Conservation (phyloP, 108 stramenopile species). For the Skeletonema marinoi region DNA sequence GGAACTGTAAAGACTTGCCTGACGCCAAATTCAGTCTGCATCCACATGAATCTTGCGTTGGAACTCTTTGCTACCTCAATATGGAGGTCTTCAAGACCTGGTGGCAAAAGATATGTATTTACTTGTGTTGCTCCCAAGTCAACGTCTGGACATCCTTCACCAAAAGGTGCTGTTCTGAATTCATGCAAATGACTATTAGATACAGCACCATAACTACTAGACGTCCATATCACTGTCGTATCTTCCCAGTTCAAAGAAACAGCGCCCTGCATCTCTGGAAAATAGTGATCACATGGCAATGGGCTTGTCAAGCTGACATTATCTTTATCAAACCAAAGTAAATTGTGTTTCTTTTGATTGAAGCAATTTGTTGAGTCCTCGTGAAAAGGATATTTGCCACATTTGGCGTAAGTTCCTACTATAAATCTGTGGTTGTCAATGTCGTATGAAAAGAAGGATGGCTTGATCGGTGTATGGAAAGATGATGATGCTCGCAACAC, state of each 20-base stretch:
- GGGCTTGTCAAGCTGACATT: not conserved
- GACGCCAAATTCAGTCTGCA: conserved; percentile 26
- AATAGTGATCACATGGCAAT: conserved; percentile 16
- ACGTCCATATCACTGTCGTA: conserved; percentile 2
- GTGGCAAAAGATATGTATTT: conserved; percentile 17
- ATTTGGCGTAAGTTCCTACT: conserved; percentile 25
- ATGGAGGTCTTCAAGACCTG: conserved; percentile 37
- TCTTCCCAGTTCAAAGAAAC: conserved; percentile 4
- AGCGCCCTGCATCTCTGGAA: conserved; percentile 40
- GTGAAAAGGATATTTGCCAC: conserved; percentile 8
- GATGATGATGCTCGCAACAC: conserved; percentile 21
- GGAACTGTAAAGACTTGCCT: conserved; percentile 23
- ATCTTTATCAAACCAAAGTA: conserved; percentile 19
- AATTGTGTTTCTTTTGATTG: not conserved
- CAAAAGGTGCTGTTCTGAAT: not conserved
- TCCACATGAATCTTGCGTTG: conserved; percentile 25
- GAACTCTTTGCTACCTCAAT: conserved; percentile 3
- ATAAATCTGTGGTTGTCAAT: conserved; percentile 16
- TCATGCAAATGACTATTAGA: conserved; percentile 30
- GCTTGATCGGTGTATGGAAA: conserved; percentile 19
- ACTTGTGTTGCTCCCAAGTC: not conserved
- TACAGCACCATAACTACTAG: conserved; percentile 27
- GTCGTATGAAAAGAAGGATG: conserved; percentile 30
- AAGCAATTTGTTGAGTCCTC: conserved; percentile 17
- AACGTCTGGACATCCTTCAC: conserved; percentile 1